Base-by-base conservation (phyloP, 2,329 filamentous ascomycete genomes). In the Thermoascus crustaceus region DNA sequence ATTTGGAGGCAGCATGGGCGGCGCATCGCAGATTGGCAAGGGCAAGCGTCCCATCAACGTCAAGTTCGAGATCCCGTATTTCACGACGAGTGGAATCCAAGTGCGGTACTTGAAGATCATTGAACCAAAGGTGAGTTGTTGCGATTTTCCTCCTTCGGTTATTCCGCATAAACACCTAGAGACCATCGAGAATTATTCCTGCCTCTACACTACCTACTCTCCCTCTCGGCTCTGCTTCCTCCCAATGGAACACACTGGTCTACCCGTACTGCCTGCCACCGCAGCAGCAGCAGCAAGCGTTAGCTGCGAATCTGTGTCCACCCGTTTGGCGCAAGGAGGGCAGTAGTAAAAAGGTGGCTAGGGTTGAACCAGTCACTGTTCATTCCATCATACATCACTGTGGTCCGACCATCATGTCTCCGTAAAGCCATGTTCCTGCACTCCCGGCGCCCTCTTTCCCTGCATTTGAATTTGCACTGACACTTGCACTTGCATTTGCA, bases 1-100 rank as follows among this genome's bases (percentile, higher is more conserved):
- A 1, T 95, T 95, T 53, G 89, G 89, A 44, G 89, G 89, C 13
- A 94, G 86, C 58, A 95, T 95, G 88, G 89, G 89, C 40, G 89
- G 89, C 45, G 77, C 91, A 18, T 79, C 75, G n/a, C 73, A 78
- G 4, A 66, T 64, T 13, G 80, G 78, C 39, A 96, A 96, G 68
- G 85, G 85, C 13, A 98, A 96, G 73, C 72, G 91, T 49, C 91
- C 91, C 1, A 98, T 98, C 54, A 89, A 88, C 62, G 91, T 98
- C 68, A 98, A 98, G 69, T 98, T 98, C 60, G 91, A 98, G 70
- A 98, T 98, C 57, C 91, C 91, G n/a, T 98, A 98, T 67, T 98
- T 98, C 61, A 98, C 91, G n/a, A 98, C 93, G 3, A 93, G 85
- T 66, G 91, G 91, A 46, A 98, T 98, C 50, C 93, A 98, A 64